Evolutionary conservation across 768 basidiomycete species (phyloP).

Genomic region (Dioszegia crocea): DNA sequence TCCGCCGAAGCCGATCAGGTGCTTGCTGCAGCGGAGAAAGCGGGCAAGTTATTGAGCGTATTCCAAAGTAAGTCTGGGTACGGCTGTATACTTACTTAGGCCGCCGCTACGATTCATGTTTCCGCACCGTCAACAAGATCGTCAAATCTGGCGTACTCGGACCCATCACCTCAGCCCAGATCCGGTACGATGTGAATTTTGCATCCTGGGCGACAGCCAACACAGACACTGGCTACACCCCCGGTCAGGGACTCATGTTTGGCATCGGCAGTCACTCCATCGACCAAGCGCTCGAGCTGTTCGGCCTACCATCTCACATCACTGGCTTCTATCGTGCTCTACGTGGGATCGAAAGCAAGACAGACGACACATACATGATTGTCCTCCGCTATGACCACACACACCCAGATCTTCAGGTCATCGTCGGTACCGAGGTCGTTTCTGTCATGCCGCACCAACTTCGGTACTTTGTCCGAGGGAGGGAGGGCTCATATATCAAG

Average conservation of each 20-base stretch:
- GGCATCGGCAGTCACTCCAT: conserved; percentile 19
- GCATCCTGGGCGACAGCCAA: background rate
- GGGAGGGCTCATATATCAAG: conserved; percentile 9
- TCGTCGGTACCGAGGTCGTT: conserved; percentile 6
- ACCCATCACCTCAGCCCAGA: conserved; percentile 19
- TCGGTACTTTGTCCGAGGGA: conserved; percentile 10
- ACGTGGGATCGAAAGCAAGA: background rate
- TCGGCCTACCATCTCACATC: conserved; percentile 13
- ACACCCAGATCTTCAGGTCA: conserved; percentile 13
- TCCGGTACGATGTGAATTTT: conserved; percentile 24
- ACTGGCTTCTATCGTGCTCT: conserved; percentile 22
- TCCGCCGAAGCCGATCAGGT: conserved; percentile 17
- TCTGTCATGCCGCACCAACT: background rate
- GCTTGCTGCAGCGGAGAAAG: conserved; percentile 18
- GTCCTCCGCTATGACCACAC: conserved; percentile 12
- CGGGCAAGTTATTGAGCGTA: conserved; percentile 20
- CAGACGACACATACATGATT: conserved; percentile 19
- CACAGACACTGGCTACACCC: background rate
- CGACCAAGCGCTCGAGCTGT: conserved; percentile 19
- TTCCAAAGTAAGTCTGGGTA: conserved; percentile 23
- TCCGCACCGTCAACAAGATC: conserved; percentile 24
- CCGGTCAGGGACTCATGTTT: conserved; percentile 19
- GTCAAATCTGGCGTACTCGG: conserved; percentile 18
- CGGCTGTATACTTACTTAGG: background rate
- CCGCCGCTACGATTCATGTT: conserved; percentile 36